Evolutionary conservation across 305 asterid genomes (phyloP), one percentile per base, ranked within the genome.

Genomic region (Fraxinus paxiana): DNA sequence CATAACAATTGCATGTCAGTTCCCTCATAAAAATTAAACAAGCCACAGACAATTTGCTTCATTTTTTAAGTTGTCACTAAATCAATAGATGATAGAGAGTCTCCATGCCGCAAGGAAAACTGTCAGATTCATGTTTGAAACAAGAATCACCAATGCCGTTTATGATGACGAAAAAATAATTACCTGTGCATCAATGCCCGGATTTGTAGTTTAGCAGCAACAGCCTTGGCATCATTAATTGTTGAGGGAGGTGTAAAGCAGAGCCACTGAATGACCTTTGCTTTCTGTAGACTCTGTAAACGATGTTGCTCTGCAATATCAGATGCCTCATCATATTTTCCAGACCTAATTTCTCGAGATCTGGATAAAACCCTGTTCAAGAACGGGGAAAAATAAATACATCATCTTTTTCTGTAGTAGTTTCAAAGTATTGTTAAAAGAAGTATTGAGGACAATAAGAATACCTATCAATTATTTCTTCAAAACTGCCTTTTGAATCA

Each of bases 201-300:
- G 61, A 90, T 88, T 69, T 89, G 91, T 78, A 96, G 95, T 89
- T 91, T 94, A 83, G 85, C 89, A 74, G 93, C 81, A 80, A 96
- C 97, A 84, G 77, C 80, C 80, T 83, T 85, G 82, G 90, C 94
- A 87, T 93, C 91, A 80, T 90, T 90, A 83, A 96, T 90, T 73
- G 97, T 93, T 33, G 98, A 93, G 67, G 99, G 99, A 87, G 99
- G 98, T n/a, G 99, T 96, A 90, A 96, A 96, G 90, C 99, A 96
- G 59, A 96, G 98, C 99, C 99, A 96, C 85, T 96, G 99, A 84
- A 96, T 85, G 77, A 91, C 98, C 94, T 91, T 89, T 63, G 99
- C 98, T 90, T 96, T 96, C 85, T 91, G 96, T 82, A 90, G 93
- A 84, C 98, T 94, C 88, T 92, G 98, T 86, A 89, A 71, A 46